phyloP scores from a whole-genome alignment of 371 early-diverging fungal genomes.

The Syncephalastrum racemosum region DNA sequence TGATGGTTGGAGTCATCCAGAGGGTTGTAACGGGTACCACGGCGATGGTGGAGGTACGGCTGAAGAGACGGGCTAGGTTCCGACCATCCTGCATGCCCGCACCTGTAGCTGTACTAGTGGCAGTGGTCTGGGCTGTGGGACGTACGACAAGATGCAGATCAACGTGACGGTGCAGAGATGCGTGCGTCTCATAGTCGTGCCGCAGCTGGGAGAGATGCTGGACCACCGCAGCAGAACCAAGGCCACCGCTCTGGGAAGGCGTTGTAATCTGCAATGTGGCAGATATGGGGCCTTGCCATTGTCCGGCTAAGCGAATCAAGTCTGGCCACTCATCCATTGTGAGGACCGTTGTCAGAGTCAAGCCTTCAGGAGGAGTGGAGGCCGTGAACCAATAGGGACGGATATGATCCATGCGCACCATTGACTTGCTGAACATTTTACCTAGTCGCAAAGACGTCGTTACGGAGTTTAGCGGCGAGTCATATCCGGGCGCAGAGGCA shows the following conservation, averaged over 20 bases:
- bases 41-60: slow-evolving; percentile 49
- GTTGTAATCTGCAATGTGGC: slow-evolving; percentile 45
- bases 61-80: slow-evolving; percentile 60
- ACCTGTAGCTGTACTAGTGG: slow-evolving; percentile 9
- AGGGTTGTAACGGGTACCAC: slow-evolving; percentile 35
- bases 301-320: slow-evolving; percentile 25
- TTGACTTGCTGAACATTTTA: slow-evolving; percentile 40
- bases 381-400: slow-evolving; percentile 39
- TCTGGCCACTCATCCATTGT: slow-evolving; percentile 23
- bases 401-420: slow-evolving; percentile 21
- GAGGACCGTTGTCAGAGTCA: slow-evolving; percentile 32
- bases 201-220: slow-evolving; percentile 30
- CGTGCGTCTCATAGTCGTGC: slow-evolving; percentile 37
- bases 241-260: slow-evolving; percentile 15
- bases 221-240: slow-evolving; percentile 14
- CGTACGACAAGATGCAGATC: slow-evolving; percentile 56
- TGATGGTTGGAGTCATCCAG: slow-evolving; percentile 24
- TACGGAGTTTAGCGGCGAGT: slow-evolving; percentile 21
- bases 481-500: not conserved
- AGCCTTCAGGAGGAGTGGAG: slow-evolving; percentile 12
- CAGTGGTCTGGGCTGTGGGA: slow-evolving; percentile 11
- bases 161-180: slow-evolving; percentile 40
- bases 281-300: slow-evolving; percentile 53
- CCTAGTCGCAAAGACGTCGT: slow-evolving; percentile 21
- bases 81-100: slow-evolving; percentile 38